Conservation (phyloP, 805 yeast species). For the Candida alai region DNA sequence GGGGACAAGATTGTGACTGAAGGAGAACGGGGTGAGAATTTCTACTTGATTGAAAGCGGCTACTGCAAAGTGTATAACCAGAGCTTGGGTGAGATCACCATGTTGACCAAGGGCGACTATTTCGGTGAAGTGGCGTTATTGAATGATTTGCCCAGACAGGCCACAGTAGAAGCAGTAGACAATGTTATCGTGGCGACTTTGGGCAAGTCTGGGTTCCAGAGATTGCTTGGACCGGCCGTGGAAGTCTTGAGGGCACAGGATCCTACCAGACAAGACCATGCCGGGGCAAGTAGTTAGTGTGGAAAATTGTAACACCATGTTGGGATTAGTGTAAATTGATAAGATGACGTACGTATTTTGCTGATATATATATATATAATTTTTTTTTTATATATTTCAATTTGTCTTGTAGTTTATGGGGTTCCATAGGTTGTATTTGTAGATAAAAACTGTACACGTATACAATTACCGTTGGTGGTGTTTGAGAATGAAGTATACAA, state of each 20-base stretch:
- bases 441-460: no score
- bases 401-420: no score
- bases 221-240: slow-evolving; percentile 91
- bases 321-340: no score
- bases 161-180: slow-evolving; percentile 77
- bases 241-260: slow-evolving; percentile 83
- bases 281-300: no score
- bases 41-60: slow-evolving; percentile 61
- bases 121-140: slow-evolving; percentile 95
- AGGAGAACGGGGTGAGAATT: slow-evolving; percentile 63
- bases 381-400: no score
- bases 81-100: slow-evolving; percentile 56
- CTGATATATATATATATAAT: no score
- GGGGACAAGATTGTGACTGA: slow-evolving; percentile 77
- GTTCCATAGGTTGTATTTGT: no score
- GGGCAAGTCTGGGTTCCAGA: slow-evolving; percentile 88
- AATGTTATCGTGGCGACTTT: slow-evolving; percentile 85
- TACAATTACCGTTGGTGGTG: no score
- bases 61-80: slow-evolving; percentile 68
- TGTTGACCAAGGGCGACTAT: slow-evolving; percentile 77
- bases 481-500: no score
- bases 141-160: slow-evolving; percentile 90
- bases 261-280: slow-evolving; percentile 48
- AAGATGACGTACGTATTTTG: no score
- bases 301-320: no score